These are phyloP conservation scores for Chaetothyriales sp. DNA, from an alignment of 2,329 filamentous ascomycete genomes.

Conservation along the genomic window DNA sequence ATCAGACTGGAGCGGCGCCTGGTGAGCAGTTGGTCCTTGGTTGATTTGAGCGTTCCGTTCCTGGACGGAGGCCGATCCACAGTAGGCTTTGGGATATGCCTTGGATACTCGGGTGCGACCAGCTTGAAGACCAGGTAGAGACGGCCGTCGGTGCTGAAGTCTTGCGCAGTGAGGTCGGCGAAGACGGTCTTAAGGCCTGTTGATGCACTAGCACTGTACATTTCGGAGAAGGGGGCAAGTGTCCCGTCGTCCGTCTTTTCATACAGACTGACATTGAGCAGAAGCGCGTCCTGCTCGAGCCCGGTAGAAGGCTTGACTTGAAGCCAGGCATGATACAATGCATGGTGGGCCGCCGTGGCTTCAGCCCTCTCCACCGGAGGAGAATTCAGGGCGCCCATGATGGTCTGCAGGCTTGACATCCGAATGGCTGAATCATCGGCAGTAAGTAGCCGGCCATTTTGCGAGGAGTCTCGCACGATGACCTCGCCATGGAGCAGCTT, in stretches of 20 bases:
- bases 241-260: conserved; percentile 50
- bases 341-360: conserved; percentile 57
- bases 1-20: conserved; percentile 30
- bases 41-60: conserved; percentile 14
- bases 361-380: conserved; percentile 55
- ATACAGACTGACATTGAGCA: conserved; percentile 63
- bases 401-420: conserved; percentile 76
- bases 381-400: conserved; percentile 85
- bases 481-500: conserved; percentile 88
- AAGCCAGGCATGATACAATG: conserved; percentile 47
- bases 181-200: conserved; percentile 72
- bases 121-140: conserved; percentile 76
- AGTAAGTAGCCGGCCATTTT: conserved; percentile 72
- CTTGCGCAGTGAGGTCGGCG: conserved; percentile 64
- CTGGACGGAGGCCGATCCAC: conserved; percentile 13
- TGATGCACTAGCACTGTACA: conserved; percentile 52
- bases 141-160: conserved; percentile 48
- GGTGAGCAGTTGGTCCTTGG: conserved; percentile 16
- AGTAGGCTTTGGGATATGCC: conserved; percentile 9
- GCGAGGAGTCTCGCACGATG: conserved; percentile 76
- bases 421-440: conserved; percentile 88
- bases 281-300: conserved; percentile 57
- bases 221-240: conserved; percentile 61
- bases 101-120: conserved; percentile 41
- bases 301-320: conserved; percentile 73